A percentile compares a stretch with the other conserved stretches of the same genome.
These are phyloP conservation scores for Nevesoporus exiguus DNA, from an alignment of 768 basidiomycete genomes.

Conservation along the genomic window DNA sequence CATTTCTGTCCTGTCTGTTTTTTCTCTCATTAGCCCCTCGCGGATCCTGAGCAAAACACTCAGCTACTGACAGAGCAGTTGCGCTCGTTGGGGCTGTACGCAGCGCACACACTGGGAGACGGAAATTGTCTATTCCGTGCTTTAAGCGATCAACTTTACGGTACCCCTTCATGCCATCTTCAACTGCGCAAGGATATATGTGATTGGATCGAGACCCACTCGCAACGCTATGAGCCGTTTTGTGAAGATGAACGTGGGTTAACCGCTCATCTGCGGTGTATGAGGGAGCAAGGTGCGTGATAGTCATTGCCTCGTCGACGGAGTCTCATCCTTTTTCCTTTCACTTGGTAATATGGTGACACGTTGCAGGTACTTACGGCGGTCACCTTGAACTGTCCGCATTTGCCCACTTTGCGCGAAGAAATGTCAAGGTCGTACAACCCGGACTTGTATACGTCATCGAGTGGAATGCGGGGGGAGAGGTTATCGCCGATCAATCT, in stretches of 20 bases:
- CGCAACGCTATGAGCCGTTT: slow-evolving; percentile 77
- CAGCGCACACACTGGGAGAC: slow-evolving; percentile 83
- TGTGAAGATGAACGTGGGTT: slow-evolving; percentile 83
- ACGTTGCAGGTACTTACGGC: slow-evolving; percentile 71
- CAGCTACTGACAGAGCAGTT: slow-evolving; percentile 70
- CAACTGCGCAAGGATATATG: slow-evolving; percentile 74
- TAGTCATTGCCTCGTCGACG: not conserved
- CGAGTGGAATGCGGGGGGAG: slow-evolving; percentile 67
- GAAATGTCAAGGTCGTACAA: slow-evolving; percentile 89
- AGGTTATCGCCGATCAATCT: slow-evolving; percentile 31
- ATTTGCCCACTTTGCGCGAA: slow-evolving; percentile 74
- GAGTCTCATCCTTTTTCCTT: slow-evolving; percentile 9
- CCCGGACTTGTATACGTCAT: slow-evolving; percentile 90
- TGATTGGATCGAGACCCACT: slow-evolving; percentile 72
- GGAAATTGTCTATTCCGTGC: slow-evolving; percentile 95
- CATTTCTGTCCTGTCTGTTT: slow-evolving; percentile 1
- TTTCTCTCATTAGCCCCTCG: slow-evolving; percentile 34
- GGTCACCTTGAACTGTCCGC: slow-evolving; percentile 93
- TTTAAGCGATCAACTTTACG: slow-evolving; percentile 82
- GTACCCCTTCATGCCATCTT: slow-evolving; percentile 64
- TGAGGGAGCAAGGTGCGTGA: slow-evolving; percentile 70
- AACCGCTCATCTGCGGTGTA: slow-evolving; percentile 66
- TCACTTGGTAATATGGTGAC: slow-evolving; percentile 13
- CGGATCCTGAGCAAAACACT: slow-evolving; percentile 63
- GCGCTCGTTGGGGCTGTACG: slow-evolving; percentile 75